Percentiles rank a stretch among this genome's conserved stretches.
Evolutionary conservation across 2,329 filamentous ascomycete species (phyloP).

Genomic region (Calonectria crousiana): DNA sequence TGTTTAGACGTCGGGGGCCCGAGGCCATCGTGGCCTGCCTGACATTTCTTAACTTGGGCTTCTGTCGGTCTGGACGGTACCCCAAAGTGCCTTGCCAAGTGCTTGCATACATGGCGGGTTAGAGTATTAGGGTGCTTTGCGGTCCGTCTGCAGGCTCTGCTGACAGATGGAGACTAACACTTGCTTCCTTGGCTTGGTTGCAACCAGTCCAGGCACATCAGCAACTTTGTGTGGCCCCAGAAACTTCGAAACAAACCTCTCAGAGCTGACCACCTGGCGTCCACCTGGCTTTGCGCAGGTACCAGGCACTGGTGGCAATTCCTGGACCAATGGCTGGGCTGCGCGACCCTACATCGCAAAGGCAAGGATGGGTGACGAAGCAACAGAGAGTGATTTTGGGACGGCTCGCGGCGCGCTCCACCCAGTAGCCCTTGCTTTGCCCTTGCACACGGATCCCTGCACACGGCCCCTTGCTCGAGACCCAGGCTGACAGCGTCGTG

Average conservation of each 20-base stretch:
- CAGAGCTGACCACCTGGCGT: conserved; percentile 54
- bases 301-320: conserved; percentile 51
- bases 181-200: neutral
- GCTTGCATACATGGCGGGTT: conserved; percentile 7
- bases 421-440: conserved; percentile 19
- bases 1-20: neutral
- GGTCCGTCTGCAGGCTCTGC: neutral
- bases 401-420: conserved; percentile 33
- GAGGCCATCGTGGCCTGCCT: neutral
- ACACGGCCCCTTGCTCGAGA: conserved; percentile 26
- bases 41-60: neutral
- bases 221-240: conserved; percentile 2
- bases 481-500: conserved; percentile 37
- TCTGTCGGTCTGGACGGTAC: neutral
- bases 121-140: neutral
- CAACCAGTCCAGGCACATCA: conserved; percentile 18
- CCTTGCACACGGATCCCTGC: conserved; percentile 20
- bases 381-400: conserved; percentile 40
- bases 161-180: neutral
- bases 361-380: conserved; percentile 40
- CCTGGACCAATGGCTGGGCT: conserved; percentile 47
- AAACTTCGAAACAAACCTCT: conserved; percentile 49
- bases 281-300: conserved; percentile 58
- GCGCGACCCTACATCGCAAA: conserved; percentile 18
- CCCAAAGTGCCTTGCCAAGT: conserved; percentile 8